Conservation (phyloP, 2,329 filamentous ascomycete species). For the Rhinocladiella mackenziei region DNA sequence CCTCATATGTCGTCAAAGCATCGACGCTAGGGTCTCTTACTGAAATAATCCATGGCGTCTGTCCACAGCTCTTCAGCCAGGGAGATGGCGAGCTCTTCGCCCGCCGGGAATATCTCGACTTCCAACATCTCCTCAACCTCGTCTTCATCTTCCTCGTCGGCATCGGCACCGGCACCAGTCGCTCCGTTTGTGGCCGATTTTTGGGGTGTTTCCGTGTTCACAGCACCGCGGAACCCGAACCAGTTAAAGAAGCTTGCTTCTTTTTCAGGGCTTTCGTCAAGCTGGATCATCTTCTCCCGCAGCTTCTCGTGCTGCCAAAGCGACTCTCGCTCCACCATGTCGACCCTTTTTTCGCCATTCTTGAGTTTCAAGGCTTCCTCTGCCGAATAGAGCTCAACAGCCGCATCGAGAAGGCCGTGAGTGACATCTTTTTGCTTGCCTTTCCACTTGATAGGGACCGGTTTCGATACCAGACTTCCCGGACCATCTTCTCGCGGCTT, state of each 20-base stretch:
- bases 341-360: constrained; percentile 21
- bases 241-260: constrained; percentile 77
- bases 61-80: constrained; percentile 71
- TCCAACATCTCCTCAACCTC: constrained; percentile 60
- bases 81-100: constrained; percentile 74
- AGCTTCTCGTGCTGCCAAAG: constrained; percentile 31
- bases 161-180: constrained; percentile 47
- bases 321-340: constrained; percentile 27
- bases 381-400: constrained; percentile 65
- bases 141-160: constrained; percentile 44
- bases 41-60: constrained; percentile 29
- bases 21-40: constrained; percentile 1
- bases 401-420: constrained; percentile 70
- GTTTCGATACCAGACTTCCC: constrained; percentile 79
- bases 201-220: constrained; percentile 64
- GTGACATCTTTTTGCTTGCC: constrained; percentile 77
- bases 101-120: constrained; percentile 81
- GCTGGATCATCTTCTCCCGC: constrained; percentile 35
- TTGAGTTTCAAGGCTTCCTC: constrained; percentile 41
- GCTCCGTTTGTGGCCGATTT: constrained; percentile 58
- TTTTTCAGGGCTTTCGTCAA: constrained; percentile 34
- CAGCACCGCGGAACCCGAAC: constrained; percentile 74
- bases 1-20: background rate
- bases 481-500: constrained; percentile 51
- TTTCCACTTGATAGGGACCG: constrained; percentile 85